Base-by-base conservation (phyloP, 129 eudicot species). In the Lonicera japonica region DNA sequence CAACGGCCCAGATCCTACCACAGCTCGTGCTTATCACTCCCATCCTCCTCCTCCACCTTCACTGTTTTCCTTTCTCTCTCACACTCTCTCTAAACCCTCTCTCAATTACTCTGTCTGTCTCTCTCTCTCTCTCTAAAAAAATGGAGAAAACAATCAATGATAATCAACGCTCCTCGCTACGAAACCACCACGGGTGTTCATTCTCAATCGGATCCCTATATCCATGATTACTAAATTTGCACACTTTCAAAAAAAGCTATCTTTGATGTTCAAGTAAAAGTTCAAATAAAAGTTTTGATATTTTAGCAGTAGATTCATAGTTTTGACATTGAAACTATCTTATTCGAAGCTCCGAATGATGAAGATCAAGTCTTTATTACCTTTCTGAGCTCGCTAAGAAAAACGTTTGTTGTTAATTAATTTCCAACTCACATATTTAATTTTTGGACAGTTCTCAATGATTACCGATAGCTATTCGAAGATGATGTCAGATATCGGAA, bases 401-500 rank as follows among this genome's bases (percentile, higher is more conserved):
- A 5, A 70, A 61, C n/a, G n/a, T n/a, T n/a, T n/a, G n/a, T n/a
- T n/a, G n/a, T n/a, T n/a, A n/a, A n/a, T n/a, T n/a, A n/a, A 59
- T 17, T 67, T 78, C 36, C 36, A 68, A 60, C 36, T 29, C 36
- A 29, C 2, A 29, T 29, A 29, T 29, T 29, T 29, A 2, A 29
- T 29, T 1, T 75, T 72, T 75, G 69, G 16, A 25, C 24, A 6
- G 0, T 56, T 43, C 1, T 16, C 11, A 61, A 82, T 82, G 89
- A 86, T 79, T 40, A 82, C 80, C 60, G 95, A 82, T 73, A 82
- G 80, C 38, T 86, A 82, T 67, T 68, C 82, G 68, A 82, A 79
- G 82, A 82, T 86, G 88, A 71, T 83, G 77, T 70, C 86, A 2
- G 95, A 82, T 43, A 50, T 81, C 2, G 82, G 89, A 71, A 80